Base-by-base conservation (phyloP, 1,139 yeast genomes). In the Yamadazyma dendronema region DNA sequence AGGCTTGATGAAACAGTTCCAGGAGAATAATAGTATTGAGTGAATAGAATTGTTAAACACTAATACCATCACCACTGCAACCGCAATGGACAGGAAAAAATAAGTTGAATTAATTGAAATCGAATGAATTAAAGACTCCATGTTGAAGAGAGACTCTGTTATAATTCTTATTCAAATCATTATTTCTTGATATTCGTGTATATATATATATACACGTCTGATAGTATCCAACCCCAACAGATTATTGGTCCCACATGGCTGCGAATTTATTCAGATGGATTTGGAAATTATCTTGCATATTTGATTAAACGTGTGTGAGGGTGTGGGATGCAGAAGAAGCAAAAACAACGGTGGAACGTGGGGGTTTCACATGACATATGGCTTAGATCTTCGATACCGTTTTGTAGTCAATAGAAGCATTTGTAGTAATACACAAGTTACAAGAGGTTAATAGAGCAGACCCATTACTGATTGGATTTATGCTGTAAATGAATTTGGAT, bases 1-100 rank as follows among this genome's bases (percentile, higher is more conserved):
- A 0, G 95, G 95, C 54, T 81, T 83, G 46, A 85, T 52, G 52
- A 85, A 85, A 53, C 95, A 85, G 27, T 46, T 71, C 74, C 74
- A 71, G 15, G 60, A 57, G 44, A 71, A 71, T n/a, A 65, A 60
- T 29, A 61, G 42, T 3, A 64, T 36, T 11, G 72, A 60, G 31
- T 58, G 60, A 34, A 60, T 38, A 21, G 61, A 55, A 22, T 57
- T 56, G 42, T 56, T 57, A 33, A 46, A 38, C 13, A 48, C 40
- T 17, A 53, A 35, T 3, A 54, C 33, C 5, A 48, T 39, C 21
- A 52, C 46, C 22, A 53, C 39, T n/a, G 48, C 32, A 29, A 56
- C 12, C 4, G 37, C 21, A n/a, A 36, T 13, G 14, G 37, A 23
- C 15, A 43, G 34, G 28, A 40, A 46, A 12, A 44, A 7, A 11